Evolutionary conservation across 352 stramenopile genomes (phyloP), one percentile per base, ranked within the genome.

Genomic region (Globisporangium cederbergense): DNA sequence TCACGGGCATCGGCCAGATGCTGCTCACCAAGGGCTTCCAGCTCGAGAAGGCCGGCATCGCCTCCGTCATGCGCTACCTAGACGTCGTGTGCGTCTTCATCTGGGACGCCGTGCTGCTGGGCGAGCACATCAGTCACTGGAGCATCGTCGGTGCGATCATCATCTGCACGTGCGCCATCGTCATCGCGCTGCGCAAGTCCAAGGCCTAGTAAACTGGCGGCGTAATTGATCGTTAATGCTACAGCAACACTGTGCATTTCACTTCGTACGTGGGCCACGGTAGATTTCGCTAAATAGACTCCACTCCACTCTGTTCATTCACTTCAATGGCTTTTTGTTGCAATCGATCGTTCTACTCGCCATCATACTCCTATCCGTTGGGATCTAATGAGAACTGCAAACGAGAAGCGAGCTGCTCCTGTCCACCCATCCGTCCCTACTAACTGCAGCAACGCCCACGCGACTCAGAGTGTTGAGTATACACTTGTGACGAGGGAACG

Each of bases 61-160:
- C 86, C 14, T 92, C 82, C 14, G 80, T 93, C 58, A 92, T 93
- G 86, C 86, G 86, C 38, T 92, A 92, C 65, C 53, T 93, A 28
- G 86, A 93, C 58, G 83, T 95, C 8, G 83, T 93, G n/a, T 93
- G 75, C 64, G 81, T 91, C 7, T 95, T 95, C 64, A 73, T 95
- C 52, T 93, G 83, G 81, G 83, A 94, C 64, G 73, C 72, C 16
- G 32, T 88, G 46, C 59, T 91, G 22, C 71, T 92, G 0, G 64
- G 74, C 10, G 83, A 93, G 62, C 59, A 71, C 13, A 89, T 94
- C 56, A 90, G 86, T 69, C 71, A 78, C 67, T 90, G 81, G 76
- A 91, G 83, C 67, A 53, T 91, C 36, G 67, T 92, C 36, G 86
- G 86, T 22, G 86, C 81, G 0, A 58, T 62, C 25, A 91, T 91